Percentiles rank a stretch among this genome's conserved stretches.
Conservation (phyloP, 495 filamentous ascomycete species). For the Penicillium canariense region DNA sequence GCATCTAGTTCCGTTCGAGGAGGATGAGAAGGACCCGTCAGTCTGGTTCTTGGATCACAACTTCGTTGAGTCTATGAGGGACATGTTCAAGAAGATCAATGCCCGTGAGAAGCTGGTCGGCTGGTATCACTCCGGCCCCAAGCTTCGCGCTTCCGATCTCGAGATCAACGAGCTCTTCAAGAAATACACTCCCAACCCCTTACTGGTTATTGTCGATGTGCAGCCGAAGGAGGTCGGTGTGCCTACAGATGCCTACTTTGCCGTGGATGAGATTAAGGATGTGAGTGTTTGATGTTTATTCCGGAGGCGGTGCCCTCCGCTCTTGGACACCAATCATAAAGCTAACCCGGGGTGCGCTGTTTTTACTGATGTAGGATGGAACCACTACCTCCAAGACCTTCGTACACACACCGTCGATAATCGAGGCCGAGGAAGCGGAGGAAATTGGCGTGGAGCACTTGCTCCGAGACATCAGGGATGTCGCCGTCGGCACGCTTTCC, state of each 20-base stretch:
- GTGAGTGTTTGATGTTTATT: constrained; percentile 56
- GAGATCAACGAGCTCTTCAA: constrained; percentile 99
- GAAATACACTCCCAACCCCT: constrained; percentile 92
- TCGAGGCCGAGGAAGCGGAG: constrained; percentile 98
- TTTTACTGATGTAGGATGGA: constrained; percentile 67
- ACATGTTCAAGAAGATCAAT: constrained; percentile 99
- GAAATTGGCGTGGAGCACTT: constrained; percentile 99
- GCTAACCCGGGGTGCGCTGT: constrained; percentile 4
- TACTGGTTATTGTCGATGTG: constrained; percentile 97
- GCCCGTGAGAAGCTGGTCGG: constrained; percentile 97
- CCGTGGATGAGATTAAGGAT: constrained; percentile 99
- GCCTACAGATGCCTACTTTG: constrained; percentile 98
- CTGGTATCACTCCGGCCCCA: constrained; percentile 99
- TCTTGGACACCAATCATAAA: not conserved
- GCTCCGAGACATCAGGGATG: constrained; percentile 93
- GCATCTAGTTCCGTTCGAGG: constrained; percentile 86
- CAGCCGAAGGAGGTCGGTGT: constrained; percentile 98
- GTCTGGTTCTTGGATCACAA: constrained; percentile 99
- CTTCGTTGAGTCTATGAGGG: constrained; percentile 98
- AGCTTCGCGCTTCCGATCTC: constrained; percentile 92
- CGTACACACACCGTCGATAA: constrained; percentile 98
- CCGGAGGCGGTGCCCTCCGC: not conserved
- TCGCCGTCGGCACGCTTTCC: constrained; percentile 96
- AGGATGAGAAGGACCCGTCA: constrained; percentile 96
- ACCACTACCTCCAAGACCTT: constrained; percentile 97